phyloP scores from a whole-genome alignment of 805 yeast genomes.

The Lipomyces kockii region DNA sequence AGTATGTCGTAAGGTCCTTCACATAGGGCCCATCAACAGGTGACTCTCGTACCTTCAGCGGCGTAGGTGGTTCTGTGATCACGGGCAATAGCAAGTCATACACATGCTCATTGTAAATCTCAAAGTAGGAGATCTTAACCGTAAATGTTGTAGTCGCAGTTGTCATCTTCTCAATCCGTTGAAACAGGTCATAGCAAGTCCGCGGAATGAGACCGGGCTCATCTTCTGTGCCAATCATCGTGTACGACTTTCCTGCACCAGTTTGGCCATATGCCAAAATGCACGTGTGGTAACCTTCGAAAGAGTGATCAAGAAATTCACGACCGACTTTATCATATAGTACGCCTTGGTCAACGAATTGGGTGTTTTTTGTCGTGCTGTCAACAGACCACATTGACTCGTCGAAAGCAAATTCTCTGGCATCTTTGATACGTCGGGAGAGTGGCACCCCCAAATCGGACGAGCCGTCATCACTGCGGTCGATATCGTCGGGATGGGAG shows the following conservation, averaged over 20 bases:
- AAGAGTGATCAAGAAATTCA: conserved; percentile 56
- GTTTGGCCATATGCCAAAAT: conserved; percentile 56
- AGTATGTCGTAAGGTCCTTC: conserved; percentile 57
- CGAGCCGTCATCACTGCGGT: background rate
- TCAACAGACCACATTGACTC: conserved; percentile 56
- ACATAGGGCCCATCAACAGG: conserved; percentile 61
- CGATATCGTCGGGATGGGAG: conserved; percentile 13
- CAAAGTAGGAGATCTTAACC: conserved; percentile 58
- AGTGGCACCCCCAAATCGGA: conserved; percentile 2
- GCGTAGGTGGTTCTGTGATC: conserved; percentile 11
- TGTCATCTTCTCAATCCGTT: conserved; percentile 47
- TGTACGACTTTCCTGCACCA: conserved; percentile 47
- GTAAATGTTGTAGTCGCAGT: conserved; percentile 44
- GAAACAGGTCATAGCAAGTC: conserved; percentile 55
- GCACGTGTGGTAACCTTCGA: conserved; percentile 63
- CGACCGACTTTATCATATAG: conserved; percentile 57
- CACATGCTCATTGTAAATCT: conserved; percentile 73
- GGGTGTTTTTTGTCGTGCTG: conserved; percentile 33
- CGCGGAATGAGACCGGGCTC: conserved; percentile 65
- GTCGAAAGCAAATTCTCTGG: conserved; percentile 53
- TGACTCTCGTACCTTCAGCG: conserved; percentile 58
- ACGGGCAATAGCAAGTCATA: conserved; percentile 55
- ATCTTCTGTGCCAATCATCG: conserved; percentile 57
- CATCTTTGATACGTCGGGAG: conserved; percentile 34
- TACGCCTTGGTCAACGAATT: conserved; percentile 51